These are phyloP conservation scores for Neobulgaria alba DNA, from an alignment of 2,329 filamentous ascomycete species.

Conservation along the genomic window DNA sequence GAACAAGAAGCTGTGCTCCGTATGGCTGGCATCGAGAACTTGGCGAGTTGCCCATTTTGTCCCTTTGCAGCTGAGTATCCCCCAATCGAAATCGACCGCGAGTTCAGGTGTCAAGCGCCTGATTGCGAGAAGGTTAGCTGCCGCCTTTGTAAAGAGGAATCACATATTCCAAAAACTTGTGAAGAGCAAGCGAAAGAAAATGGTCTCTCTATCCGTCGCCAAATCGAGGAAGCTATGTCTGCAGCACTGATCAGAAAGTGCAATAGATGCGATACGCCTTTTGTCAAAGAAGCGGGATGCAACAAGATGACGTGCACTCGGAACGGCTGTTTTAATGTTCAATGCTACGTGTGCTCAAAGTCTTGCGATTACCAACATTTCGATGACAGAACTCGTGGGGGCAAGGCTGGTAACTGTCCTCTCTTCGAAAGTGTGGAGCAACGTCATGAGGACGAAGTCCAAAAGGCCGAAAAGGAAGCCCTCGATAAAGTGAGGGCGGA, in stretches of 20 bases:
- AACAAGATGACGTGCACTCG: conserved; percentile 73
- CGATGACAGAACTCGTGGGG: conserved; percentile 40
- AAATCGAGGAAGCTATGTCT: conserved; percentile 79
- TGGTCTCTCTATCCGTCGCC: conserved; percentile 51
- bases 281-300: conserved; percentile 71
- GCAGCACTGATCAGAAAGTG: conserved; percentile 68
- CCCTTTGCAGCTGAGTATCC: conserved; percentile 69
- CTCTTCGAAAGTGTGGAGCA: conserved; percentile 54
- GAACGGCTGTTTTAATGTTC: conserved; percentile 40
- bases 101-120: conserved; percentile 63
- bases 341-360: conserved; percentile 66
- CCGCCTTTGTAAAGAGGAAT: conserved; percentile 57
- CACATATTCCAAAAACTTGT: conserved; percentile 67
- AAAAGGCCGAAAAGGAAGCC: conserved; percentile 49
- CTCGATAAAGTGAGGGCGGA: conserved; percentile 45
- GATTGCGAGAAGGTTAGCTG: conserved; percentile 58
- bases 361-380: conserved; percentile 64
- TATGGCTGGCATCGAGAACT: conserved; percentile 60
- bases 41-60: conserved; percentile 75
- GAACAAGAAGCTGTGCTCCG: conserved; percentile 63
- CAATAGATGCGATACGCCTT: conserved; percentile 54
- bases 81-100: conserved; percentile 56
- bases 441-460: conserved; percentile 56
- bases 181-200: conserved; percentile 54
- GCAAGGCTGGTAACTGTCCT: conserved; percentile 49